phyloP scores from a whole-genome alignment of 1,139 yeast species.

The Zygosaccharomyces pseudobailii region DNA sequence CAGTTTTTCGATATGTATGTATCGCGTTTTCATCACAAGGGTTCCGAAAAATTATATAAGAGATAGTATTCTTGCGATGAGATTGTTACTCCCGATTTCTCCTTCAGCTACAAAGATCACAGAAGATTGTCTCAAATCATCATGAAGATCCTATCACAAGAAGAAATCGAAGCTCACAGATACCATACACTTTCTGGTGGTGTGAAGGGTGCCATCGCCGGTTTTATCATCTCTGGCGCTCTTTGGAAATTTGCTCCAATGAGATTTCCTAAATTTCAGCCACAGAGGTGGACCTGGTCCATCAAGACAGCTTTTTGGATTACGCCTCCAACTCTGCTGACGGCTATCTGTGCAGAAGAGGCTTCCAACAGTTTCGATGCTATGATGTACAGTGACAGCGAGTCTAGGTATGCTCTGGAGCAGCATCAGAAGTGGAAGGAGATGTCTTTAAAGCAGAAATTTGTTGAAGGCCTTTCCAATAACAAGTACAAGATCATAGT shows the following conservation, averaged over 20 bases:
- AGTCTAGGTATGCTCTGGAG: conserved; percentile 41
- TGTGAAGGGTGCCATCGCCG: conserved; percentile 54
- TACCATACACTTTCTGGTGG: conserved; percentile 57
- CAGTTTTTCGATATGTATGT: background rate
- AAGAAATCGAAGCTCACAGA: conserved; percentile 62
- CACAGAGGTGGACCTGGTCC: conserved; percentile 43
- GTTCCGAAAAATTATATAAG: conserved; percentile 9
- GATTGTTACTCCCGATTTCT: background rate
- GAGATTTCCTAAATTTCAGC: conserved; percentile 41
- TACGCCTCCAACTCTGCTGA: conserved; percentile 52
- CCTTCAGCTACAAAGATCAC: background rate
- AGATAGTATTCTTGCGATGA: background rate
- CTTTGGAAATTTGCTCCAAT: conserved; percentile 42
- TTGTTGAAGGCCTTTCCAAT: conserved; percentile 43
- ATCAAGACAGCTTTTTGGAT: conserved; percentile 54
- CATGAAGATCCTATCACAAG: conserved; percentile 68
- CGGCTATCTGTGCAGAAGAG: conserved; percentile 56
- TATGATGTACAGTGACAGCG: conserved; percentile 40
- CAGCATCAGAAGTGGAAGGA: conserved; percentile 51
- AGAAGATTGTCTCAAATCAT: background rate
- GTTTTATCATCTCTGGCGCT: conserved; percentile 50
- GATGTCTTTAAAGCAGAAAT: conserved; percentile 43
- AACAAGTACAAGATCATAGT: conserved; percentile 75
- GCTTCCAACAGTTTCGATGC: conserved; percentile 54
- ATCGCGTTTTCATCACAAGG: background rate